Evolutionary conservation across 306 rosid species (phyloP).

Genomic region (Quercus agrifolia): DNA sequence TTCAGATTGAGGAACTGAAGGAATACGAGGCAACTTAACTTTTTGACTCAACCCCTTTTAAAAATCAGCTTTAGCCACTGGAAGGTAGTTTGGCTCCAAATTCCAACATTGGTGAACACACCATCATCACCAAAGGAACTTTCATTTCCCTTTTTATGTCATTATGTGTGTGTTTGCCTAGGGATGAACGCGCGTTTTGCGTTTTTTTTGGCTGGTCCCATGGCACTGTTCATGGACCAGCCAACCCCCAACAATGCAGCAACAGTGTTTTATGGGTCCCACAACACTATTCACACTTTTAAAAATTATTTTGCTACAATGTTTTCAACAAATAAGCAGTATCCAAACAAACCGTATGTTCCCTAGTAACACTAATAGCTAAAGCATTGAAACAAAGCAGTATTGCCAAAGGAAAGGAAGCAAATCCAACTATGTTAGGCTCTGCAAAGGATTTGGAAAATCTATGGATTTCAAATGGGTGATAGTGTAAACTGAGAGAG

Average conservation of each 20-base stretch:
- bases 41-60: conserved; percentile 51
- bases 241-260: no score
- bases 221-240: no score
- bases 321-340: no score
- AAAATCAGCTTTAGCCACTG: conserved; percentile 83
- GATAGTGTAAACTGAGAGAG: conserved; percentile 24
- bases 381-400: conserved; percentile 47
- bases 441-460: conserved; percentile 38
- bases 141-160: conserved; percentile 36
- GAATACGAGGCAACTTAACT: conserved; percentile 53
- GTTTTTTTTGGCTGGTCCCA: no score
- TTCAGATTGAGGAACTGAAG: conserved; percentile 66
- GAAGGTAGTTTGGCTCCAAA: conserved; percentile 69
- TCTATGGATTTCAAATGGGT: conserved; percentile 19
- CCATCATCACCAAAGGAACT: conserved; percentile 12
- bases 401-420: conserved; percentile 50
- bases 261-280: no score
- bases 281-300: no score
- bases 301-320: no score
- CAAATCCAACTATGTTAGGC: conserved; percentile 40
- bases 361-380: conserved; percentile 20
- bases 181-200: no score
- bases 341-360: neutral
- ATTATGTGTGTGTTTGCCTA: neutral
- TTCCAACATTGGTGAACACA: conserved; percentile 37